phyloP scores from a whole-genome alignment of 1,139 yeast species.

The Kodamaea anthophila region DNA sequence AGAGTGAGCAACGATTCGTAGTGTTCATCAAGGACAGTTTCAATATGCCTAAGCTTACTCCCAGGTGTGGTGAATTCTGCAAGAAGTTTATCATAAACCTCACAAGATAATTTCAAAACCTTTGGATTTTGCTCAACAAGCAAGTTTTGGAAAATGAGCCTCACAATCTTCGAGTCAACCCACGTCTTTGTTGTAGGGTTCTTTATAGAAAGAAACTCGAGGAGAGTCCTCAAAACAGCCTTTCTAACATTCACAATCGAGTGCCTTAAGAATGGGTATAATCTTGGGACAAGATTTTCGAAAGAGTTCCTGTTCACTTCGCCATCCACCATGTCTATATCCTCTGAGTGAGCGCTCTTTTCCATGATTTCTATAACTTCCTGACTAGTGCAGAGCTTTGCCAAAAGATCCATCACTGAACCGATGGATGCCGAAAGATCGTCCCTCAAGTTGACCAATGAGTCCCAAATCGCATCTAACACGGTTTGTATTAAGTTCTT shows the following conservation, averaged over 20 bases:
- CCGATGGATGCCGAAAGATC: constrained; percentile 94
- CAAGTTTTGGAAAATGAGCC: constrained; percentile 81
- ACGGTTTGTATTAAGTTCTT: constrained; percentile 57
- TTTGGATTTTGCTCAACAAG: constrained; percentile 81
- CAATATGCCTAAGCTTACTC: constrained; percentile 32
- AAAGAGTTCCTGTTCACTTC: constrained; percentile 36
- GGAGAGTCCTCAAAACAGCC: constrained; percentile 76
- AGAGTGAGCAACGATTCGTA: constrained; percentile 60
- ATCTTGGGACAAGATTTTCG: constrained; percentile 75
- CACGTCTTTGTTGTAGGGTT: constrained; percentile 65
- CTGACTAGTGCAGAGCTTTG: constrained; percentile 78
- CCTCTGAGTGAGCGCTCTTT: constrained; percentile 44
- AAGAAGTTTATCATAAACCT: constrained; percentile 56
- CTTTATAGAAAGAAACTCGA: constrained; percentile 68
- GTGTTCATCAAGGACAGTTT: constrained; percentile 46
- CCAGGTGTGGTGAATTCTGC: constrained; percentile 30
- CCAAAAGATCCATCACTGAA: constrained; percentile 89
- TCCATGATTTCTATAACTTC: constrained; percentile 71
- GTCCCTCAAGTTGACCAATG: constrained; percentile 77
- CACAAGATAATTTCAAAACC: constrained; percentile 58
- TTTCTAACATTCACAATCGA: constrained; percentile 88
- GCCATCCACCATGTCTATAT: constrained; percentile 12
- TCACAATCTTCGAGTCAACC: constrained; percentile 67
- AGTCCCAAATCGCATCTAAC: constrained; percentile 80
- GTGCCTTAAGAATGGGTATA: constrained; percentile 90